Evolutionary conservation across 2,329 filamentous ascomycete genomes (phyloP).

Genomic region (Cordyceps cateniannulata): DNA sequence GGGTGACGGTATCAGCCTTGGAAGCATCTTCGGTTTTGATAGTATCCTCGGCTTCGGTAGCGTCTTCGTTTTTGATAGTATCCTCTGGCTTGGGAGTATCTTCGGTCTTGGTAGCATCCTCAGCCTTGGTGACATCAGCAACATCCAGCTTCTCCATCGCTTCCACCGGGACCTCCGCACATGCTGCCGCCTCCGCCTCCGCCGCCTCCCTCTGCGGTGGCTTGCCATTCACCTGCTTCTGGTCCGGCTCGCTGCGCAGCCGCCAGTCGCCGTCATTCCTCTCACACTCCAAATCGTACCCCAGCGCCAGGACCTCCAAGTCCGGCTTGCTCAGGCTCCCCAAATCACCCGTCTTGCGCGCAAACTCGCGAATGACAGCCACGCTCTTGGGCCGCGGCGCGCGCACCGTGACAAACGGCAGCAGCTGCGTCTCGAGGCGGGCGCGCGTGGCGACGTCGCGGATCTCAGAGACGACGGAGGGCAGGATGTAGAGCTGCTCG

Average conservation of each 20-base stretch:
- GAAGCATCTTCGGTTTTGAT: not conserved
- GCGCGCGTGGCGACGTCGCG: conserved; percentile 73
- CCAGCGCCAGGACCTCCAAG: conserved; percentile 80
- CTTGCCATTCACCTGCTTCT: conserved; percentile 69
- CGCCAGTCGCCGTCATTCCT: conserved; percentile 85
- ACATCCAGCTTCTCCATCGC: conserved; percentile 14
- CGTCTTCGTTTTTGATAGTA: conserved; percentile 6
- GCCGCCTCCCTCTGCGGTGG: conserved; percentile 39
- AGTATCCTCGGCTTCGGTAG: not conserved
- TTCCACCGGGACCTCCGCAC: not conserved
- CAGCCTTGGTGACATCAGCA: conserved; percentile 8
- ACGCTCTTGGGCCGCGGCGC: conserved; percentile 70
- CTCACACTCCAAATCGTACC: conserved; percentile 93
- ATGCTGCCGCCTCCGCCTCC: not conserved
- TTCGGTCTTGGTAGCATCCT: not conserved
- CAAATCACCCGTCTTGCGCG: conserved; percentile 81
- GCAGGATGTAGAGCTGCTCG: conserved; percentile 73
- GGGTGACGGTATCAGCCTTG: too few relatives aligned
- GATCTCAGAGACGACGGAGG: conserved; percentile 82
- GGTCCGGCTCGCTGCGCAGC: conserved; percentile 68
- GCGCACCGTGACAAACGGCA: conserved; percentile 77
- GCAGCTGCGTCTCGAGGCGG: conserved; percentile 75
- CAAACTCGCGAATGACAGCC: conserved; percentile 75
- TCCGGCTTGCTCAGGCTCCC: conserved; percentile 83
- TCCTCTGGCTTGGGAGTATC: conserved; percentile 1